Evolutionary conservation across 1,139 yeast species (phyloP).

Genomic region (Pneumocystis sp.): DNA sequence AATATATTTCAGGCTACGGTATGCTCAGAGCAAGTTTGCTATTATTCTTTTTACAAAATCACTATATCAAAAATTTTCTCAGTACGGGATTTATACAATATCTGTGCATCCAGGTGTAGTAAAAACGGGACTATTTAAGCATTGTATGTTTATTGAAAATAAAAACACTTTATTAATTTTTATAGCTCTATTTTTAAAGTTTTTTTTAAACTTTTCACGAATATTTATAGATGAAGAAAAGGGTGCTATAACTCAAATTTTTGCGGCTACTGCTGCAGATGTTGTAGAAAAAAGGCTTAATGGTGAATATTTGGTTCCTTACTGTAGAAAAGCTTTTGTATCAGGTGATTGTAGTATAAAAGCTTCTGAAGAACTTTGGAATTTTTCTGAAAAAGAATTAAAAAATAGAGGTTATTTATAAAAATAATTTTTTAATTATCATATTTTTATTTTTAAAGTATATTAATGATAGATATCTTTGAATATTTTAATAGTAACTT

Average conservation of each 20-base stretch:
- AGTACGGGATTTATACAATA: slow-evolving; percentile 12
- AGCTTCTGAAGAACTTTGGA: background rate
- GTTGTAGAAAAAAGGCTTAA: slow-evolving; percentile 1
- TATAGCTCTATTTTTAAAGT: background rate
- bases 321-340: background rate
- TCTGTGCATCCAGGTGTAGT: slow-evolving; percentile 16
- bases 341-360: background rate
- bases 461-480: background rate
- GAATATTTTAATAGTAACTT: background rate
- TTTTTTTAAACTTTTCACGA: background rate
- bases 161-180: background rate
- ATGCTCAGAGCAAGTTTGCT: slow-evolving; percentile 16
- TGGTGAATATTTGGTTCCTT: slow-evolving; percentile 5
- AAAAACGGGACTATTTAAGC: slow-evolving; percentile 12
- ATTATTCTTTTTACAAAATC: slow-evolving; percentile 13
- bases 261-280: slow-evolving; percentile 5
- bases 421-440: background rate
- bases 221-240: background rate
- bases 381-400: background rate
- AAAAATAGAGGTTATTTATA: background rate
- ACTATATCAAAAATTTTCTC: slow-evolving; percentile 10
- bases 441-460: background rate
- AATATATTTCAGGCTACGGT: slow-evolving; percentile 8
- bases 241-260: slow-evolving; percentile 9
- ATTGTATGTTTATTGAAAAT: background rate